A percentile compares a stretch with the other conserved stretches of the same genome.
These are phyloP conservation scores for Myxozyma mucilagina DNA, from an alignment of 805 yeast species.

Conservation along the genomic window DNA sequence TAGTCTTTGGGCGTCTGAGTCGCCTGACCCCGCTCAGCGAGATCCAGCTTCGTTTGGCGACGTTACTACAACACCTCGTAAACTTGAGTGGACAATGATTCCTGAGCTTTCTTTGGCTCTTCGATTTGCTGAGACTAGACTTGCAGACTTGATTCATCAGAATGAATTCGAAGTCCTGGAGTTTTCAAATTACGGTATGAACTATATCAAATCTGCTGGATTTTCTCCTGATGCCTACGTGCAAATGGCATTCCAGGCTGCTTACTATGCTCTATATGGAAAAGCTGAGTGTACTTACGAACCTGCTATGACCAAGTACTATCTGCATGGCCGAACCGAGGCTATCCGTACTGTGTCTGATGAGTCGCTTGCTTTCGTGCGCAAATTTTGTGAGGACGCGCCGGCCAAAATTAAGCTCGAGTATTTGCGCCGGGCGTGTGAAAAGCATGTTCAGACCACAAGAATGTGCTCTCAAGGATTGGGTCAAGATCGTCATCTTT, in stretches of 20 bases:
- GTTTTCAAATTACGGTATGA: slow-evolving; percentile 65
- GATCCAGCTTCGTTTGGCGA: slow-evolving; percentile 47
- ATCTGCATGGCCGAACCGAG: slow-evolving; percentile 89
- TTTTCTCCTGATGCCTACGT: slow-evolving; percentile 92
- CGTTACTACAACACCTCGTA: slow-evolving; percentile 69
- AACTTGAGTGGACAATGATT: slow-evolving; percentile 84
- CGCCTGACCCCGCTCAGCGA: slow-evolving; percentile 51
- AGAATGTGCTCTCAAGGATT: slow-evolving; percentile 68
- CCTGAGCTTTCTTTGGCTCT: slow-evolving; percentile 74
- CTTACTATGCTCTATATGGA: slow-evolving; percentile 88
- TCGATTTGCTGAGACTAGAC: slow-evolving; percentile 86
- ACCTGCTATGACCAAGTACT: slow-evolving; percentile 92
- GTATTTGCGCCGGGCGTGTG: slow-evolving; percentile 67
- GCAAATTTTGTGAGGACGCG: slow-evolving; percentile 75
- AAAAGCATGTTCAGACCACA: slow-evolving; percentile 66
- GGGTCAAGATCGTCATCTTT: slow-evolving; percentile 91
- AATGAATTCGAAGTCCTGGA: slow-evolving; percentile 83
- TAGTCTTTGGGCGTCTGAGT: slow-evolving; percentile 60
- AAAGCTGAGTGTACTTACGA: slow-evolving; percentile 92
- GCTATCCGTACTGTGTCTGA: slow-evolving; percentile 82
- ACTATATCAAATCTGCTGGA: slow-evolving; percentile 77
- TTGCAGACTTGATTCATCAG: slow-evolving; percentile 83
- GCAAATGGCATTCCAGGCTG: slow-evolving; percentile 91
- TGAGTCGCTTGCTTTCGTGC: slow-evolving; percentile 77
- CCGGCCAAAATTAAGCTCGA: slow-evolving; percentile 60